Base-by-base conservation (phyloP, 805 yeast species). In the Candida easanensis region DNA sequence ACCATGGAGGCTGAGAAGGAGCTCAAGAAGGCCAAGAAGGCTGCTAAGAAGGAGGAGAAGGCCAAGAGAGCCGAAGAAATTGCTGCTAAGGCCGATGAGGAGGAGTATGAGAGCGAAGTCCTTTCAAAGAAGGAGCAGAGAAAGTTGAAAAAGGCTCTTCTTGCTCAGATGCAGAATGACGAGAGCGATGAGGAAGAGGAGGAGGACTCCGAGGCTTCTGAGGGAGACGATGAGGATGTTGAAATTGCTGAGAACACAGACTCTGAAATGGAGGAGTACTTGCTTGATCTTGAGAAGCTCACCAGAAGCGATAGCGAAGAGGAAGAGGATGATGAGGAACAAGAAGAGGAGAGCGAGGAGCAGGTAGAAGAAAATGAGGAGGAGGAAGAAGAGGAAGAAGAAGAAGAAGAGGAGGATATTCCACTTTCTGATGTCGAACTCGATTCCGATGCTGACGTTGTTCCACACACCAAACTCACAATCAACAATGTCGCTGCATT, bases 401-500 rank as follows among this genome's bases (percentile, higher is more conserved):
- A 75, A 23, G 85, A 77, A 33, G 91, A 82, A 7, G 88, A 79
- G 43, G 90, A 84, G 52, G 97, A 89, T 54, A 76, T 90, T 35
- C 85, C 96, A 17, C 76, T 88, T 40, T 86, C 96, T 1, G 97
- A 89, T 42, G 97, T 84, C 20, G 97, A 91, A 58, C 68, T 88
- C 33, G 97, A 89, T 58, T 87, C 93, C 2, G 97, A 90, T 61
- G 96, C 96, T 15, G 99, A 93, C 63, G 79, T 90, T 35, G 89
- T 91, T 28, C 97, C 98, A 38, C 80, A 84, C 66, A 88, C 93
- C 45, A 90, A 90, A 63, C 74, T 88, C 39, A 90, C 97, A 11
- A 72, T 91, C 50, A 89, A 93, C 66, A 91, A 93, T 68, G 73
- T 71, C 36, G 82, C 86, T n/a, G 98, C 99, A 4, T 65, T 86